Base-by-base conservation (phyloP, 129 eudicot genomes). In the Calendula officinalis region DNA sequence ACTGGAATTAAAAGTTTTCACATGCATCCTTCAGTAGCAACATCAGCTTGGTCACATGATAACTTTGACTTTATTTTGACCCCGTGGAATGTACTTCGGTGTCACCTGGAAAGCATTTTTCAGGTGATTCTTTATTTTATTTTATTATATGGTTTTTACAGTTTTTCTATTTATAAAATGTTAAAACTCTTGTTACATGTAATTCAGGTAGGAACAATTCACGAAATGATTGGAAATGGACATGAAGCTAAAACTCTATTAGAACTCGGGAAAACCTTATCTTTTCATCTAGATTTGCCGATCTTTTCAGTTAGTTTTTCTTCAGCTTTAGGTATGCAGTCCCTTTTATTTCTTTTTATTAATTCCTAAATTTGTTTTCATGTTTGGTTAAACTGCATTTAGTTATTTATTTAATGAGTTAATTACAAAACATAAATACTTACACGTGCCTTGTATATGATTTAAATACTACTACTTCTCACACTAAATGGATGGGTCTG, bases 71-170 rank as follows among this genome's bases (percentile, higher is more conserved):
- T 73, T 38, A 33, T 77, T 49, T 76, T 92, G 63, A 92, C 91
- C 62, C 96, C 99, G 33, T 92, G 99, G 99, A 92, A 83, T 70
- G 83, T 83, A 47, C 96, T 92, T 35, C 77, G 78, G 22, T 79
- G 96, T 75, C 88, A 85, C 72, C 96, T 92, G 70, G 96, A 92
- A 78, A 92, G 99, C 89, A 77, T 72, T 56, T 74, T 88, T 62
- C 99, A 92, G 99, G 99, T 92, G 73, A 16, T 54, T 15, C 58
- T 39, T 59, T 34, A 22, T 52, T 17, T 35, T 39, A 63, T 22
- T 61, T 55, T 37, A 33, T 15, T 56, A 57, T 58, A 16, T 46
- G 43, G 43, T 69, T 34, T n/a, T 16, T 9, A 8, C 7, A 17
- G 6, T 44, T 66, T 54, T 46, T 13, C 42, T 15, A 12, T 8